These are phyloP conservation scores for Podosphaera aphanis DNA, from an alignment of 2,329 filamentous ascomycete species.

Conservation along the genomic window DNA sequence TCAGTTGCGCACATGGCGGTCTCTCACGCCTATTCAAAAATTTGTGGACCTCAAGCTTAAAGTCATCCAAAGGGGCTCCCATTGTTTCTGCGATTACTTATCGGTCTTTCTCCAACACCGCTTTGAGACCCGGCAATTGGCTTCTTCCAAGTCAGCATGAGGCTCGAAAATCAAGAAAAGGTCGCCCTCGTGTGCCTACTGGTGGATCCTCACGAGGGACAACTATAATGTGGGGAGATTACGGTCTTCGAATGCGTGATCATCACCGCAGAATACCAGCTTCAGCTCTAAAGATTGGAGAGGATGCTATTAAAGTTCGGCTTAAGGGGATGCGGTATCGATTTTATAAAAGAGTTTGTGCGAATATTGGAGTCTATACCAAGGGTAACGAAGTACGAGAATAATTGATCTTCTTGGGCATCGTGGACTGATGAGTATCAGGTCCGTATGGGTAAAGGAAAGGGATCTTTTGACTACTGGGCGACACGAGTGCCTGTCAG, in stretches of 20 bases:
- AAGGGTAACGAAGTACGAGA: slow-evolving; percentile 64
- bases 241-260: slow-evolving; percentile 78
- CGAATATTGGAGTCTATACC: slow-evolving; percentile 85
- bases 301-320: slow-evolving; percentile 76
- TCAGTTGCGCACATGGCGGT: no score
- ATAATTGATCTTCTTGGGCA: background rate
- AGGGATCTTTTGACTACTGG: slow-evolving; percentile 94
- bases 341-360: slow-evolving; percentile 72
- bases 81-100: slow-evolving; percentile 21
- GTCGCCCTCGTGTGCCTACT: slow-evolving; percentile 65
- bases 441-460: slow-evolving; percentile 97
- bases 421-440: slow-evolving; percentile 13
- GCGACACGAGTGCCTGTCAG: slow-evolving; percentile 73
- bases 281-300: slow-evolving; percentile 65
- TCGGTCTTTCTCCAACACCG: slow-evolving; percentile 52
- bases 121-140: slow-evolving; percentile 42
- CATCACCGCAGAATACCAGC: slow-evolving; percentile 81
- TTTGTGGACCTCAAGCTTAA: slow-evolving; percentile 13
- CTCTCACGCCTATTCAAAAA: slow-evolving; percentile 12
- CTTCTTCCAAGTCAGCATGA: slow-evolving; percentile 60
- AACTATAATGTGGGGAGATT: slow-evolving; percentile 90
- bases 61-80: slow-evolving; percentile 8
- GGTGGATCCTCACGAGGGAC: slow-evolving; percentile 83
- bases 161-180: slow-evolving; percentile 72
- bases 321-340: slow-evolving; percentile 80